A percentile compares a stretch with the other conserved stretches of the same genome.
phyloP scores from a whole-genome alignment of 108 stramenopile genomes.

The Cyclotella cryptica region DNA sequence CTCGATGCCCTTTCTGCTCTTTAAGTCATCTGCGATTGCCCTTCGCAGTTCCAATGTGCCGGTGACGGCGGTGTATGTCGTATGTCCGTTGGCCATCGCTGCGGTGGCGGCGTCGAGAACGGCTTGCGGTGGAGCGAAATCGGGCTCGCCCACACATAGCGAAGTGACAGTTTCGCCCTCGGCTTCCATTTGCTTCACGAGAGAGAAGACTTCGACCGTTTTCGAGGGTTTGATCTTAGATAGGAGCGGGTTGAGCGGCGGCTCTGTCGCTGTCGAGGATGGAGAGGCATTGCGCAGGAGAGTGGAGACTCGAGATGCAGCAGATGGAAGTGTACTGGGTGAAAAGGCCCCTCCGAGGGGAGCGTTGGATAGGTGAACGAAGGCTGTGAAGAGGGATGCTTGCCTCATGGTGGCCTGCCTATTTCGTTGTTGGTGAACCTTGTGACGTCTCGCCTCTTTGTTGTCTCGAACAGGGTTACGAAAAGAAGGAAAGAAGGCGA shows the following conservation, averaged over 20 bases:
- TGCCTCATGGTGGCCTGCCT: not conserved
- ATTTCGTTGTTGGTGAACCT: not conserved
- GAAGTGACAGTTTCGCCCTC: constrained; percentile 86
- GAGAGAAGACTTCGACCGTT: constrained; percentile 86
- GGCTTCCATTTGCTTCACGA: constrained; percentile 86
- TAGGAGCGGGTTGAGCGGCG: constrained; percentile 72
- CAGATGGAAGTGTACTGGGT: not conserved
- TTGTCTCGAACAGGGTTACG: no score
- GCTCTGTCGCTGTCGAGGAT: constrained; percentile 20
- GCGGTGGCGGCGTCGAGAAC: constrained; percentile 83
- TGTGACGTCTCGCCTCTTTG: not conserved
- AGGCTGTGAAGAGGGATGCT: not conserved
- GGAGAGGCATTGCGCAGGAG: not conserved
- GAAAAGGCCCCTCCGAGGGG: constrained; percentile 22
- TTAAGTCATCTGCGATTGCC: constrained; percentile 91
- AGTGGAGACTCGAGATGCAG: not conserved
- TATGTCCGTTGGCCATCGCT: constrained; percentile 77
- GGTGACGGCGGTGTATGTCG: constrained; percentile 94
- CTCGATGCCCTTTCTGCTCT: constrained; percentile 76
- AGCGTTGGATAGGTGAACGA: not conserved
- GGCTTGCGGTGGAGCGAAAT: constrained; percentile 90
- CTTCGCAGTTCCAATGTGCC: constrained; percentile 84
- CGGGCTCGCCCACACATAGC: constrained; percentile 97
- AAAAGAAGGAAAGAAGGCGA: no score
- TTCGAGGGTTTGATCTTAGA: constrained; percentile 74